Conservation (phyloP, 73 alveolate genomes). For the Paramecium bursaria region DNA sequence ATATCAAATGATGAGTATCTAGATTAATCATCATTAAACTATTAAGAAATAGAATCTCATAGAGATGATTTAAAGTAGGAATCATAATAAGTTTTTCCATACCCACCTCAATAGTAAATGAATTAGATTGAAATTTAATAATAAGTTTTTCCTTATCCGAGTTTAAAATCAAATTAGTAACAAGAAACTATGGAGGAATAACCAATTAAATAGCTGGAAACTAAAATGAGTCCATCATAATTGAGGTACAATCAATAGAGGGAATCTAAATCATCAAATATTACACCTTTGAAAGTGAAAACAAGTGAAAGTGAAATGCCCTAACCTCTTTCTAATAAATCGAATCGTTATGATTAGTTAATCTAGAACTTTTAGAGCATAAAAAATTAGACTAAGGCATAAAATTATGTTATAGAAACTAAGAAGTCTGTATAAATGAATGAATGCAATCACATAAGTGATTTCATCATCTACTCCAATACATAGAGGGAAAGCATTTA, state of each 20-base stretch:
- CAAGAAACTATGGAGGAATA: not conserved
- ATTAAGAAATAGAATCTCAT: not conserved
- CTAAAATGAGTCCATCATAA: not conserved
- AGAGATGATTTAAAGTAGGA: not conserved
- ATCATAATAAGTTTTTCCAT: not conserved
- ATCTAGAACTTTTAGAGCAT: constrained; percentile 26
- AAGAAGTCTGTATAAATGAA: constrained; percentile 21
- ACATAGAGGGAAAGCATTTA: not conserved
- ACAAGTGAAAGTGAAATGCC: not conserved
- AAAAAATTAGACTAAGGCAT: constrained; percentile 2
- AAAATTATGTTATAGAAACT: not conserved
- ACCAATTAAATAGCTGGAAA: not conserved
- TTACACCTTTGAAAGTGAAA: too few relatives aligned
- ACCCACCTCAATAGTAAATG: not conserved
- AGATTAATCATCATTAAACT: not conserved
- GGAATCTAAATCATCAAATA: not conserved
- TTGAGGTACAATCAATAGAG: not conserved
- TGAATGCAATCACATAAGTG: constrained; percentile 54
- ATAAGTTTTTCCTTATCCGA: not conserved
- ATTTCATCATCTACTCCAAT: constrained; percentile 8
- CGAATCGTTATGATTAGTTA: constrained; percentile 24
- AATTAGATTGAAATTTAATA: not conserved
- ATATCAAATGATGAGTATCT: not conserved
- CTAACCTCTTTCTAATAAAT: not conserved
- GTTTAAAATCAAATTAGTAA: too few relatives aligned